phyloP scores from a whole-genome alignment of 305 asterid species.

The Euphrasia arctica region DNA sequence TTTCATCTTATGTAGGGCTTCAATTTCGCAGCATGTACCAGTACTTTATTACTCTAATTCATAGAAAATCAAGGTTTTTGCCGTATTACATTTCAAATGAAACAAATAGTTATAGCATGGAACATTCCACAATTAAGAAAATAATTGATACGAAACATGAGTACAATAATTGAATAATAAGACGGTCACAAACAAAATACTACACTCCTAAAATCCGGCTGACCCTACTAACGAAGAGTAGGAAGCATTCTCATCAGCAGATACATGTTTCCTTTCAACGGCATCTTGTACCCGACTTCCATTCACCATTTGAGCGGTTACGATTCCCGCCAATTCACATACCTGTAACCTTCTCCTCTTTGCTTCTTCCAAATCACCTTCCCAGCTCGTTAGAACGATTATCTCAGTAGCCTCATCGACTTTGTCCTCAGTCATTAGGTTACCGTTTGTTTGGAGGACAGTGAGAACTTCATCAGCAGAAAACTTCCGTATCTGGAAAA shows the following conservation, averaged over 20 bases:
- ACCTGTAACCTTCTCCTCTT: conserved; percentile 58
- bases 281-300: conserved; percentile 27
- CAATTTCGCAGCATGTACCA: no score
- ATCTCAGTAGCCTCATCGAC: conserved; percentile 66
- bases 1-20: no score
- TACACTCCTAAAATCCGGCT: conserved; percentile 65
- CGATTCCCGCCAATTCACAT: conserved; percentile 52
- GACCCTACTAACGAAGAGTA: conserved; percentile 91
- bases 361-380: conserved; percentile 75
- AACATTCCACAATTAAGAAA: no score
- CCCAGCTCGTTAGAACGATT: conserved; percentile 91
- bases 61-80: no score
- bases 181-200: no score
- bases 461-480: conserved; percentile 85
- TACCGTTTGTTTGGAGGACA: conserved; percentile 68
- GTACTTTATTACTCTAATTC: no score
- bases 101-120: no score
- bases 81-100: no score
- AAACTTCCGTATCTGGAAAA: conserved; percentile 66
- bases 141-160: no score
- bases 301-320: conserved; percentile 31
- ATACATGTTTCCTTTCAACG: conserved; percentile 27
- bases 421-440: conserved; percentile 57
- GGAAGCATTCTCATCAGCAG: conserved; percentile 77
- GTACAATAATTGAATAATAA: no score